These are phyloP conservation scores for Scleromitrula shiraiana DNA, from an alignment of 2,329 filamentous ascomycete genomes.

Conservation along the genomic window DNA sequence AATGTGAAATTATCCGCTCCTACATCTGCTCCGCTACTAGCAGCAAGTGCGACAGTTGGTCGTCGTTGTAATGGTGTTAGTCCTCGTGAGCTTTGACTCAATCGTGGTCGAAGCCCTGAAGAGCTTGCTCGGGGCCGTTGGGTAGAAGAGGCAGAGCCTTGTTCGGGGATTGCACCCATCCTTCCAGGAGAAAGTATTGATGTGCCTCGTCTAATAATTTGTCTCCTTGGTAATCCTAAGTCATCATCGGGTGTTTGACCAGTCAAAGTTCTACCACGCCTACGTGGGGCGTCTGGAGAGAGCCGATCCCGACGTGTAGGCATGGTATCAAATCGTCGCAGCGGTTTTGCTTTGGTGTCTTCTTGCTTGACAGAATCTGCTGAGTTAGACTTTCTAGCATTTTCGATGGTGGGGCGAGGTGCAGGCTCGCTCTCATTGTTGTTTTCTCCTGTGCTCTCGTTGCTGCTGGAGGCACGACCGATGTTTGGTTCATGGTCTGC, in stretches of 20 bases:
- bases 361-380: neutral
- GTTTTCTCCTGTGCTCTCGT: too few species aligned
- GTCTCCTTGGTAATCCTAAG: neutral
- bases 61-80: conserved; percentile 3
- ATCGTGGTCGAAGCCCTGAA: conserved; percentile 7
- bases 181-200: neutral
- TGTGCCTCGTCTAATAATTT: conserved; percentile 3
- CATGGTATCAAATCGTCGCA: conserved; percentile 7
- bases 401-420: neutral
- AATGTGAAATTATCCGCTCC: conserved; percentile 24
- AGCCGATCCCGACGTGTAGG: neutral
- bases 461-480: too few species aligned
- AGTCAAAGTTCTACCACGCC: conserved; percentile 3
- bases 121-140: neutral
- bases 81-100: conserved; percentile 6
- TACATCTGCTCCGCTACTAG: conserved; percentile 2
- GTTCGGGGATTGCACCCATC: conserved; percentile 5
- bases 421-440: conserved; percentile 3
- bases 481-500: conserved; percentile 3
- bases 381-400: neutral
- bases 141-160: neutral
- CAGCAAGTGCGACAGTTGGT: conserved; percentile 7
- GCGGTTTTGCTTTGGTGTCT: neutral
- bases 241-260: neutral
- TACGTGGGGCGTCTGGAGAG: conserved; percentile 1